Evolutionary conservation across 768 basidiomycete species (phyloP).

Genomic region (Exsudoporus frostii): DNA sequence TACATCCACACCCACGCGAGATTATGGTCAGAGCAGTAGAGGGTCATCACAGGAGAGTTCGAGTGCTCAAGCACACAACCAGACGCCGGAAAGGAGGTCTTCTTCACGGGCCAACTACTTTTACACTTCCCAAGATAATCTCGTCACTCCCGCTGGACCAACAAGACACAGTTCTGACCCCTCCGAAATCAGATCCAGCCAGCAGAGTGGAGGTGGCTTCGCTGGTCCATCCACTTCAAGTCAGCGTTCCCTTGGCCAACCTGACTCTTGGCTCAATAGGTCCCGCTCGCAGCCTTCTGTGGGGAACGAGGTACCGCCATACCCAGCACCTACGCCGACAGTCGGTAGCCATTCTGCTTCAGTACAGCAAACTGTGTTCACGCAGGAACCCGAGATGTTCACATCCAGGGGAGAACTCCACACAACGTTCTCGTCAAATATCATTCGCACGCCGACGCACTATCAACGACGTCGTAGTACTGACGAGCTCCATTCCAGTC

Average conservation of each 20-base stretch:
- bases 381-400: constrained; percentile 42
- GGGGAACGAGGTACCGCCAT: constrained; percentile 22
- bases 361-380: constrained; percentile 12
- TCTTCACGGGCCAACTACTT: constrained; percentile 15
- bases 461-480: constrained; percentile 37
- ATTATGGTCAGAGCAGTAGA: constrained; percentile 18
- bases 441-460: constrained; percentile 66
- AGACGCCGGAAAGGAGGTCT: constrained; percentile 23
- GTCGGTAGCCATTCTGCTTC: constrained; percentile 11
- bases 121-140: constrained; percentile 19
- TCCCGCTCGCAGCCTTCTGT: constrained; percentile 21
- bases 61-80: constrained; percentile 14
- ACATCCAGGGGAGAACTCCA: constrained; percentile 52
- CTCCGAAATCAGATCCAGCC: constrained; percentile 9
- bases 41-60: constrained; percentile 11
- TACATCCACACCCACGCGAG: constrained; percentile 21
- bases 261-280: constrained; percentile 19
- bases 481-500: constrained; percentile 19
- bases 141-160: constrained; percentile 10
- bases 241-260: constrained; percentile 14
- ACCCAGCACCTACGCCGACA: constrained; percentile 29
- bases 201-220: constrained; percentile 4
- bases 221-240: constrained; percentile 16
- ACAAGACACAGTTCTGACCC: constrained; percentile 28
- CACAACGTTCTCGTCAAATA: constrained; percentile 65